These are phyloP conservation scores for Chaetomium sp. DNA, from an alignment of 2,329 filamentous ascomycete genomes.

Conservation along the genomic window DNA sequence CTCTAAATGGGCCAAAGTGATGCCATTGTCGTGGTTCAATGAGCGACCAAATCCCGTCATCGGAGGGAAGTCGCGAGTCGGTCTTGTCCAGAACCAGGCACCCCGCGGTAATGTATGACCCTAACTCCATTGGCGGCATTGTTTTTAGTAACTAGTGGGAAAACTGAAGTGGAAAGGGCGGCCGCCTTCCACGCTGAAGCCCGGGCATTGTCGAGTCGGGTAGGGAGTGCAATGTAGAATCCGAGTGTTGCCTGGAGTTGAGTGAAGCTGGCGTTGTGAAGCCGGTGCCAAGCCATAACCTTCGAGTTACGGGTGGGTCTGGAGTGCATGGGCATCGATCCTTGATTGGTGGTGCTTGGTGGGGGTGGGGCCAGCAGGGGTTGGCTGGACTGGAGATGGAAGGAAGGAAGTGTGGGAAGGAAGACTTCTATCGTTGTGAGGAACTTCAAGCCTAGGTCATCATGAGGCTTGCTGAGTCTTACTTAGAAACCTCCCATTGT, in stretches of 20 bases:
- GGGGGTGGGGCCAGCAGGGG: neutral
- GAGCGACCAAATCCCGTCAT: slow-evolving; percentile 8
- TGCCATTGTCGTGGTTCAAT: slow-evolving; percentile 8
- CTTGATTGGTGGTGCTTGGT: neutral
- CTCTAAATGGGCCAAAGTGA: neutral
- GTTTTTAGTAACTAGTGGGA: slow-evolving; percentile 1
- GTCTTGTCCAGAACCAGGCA: slow-evolving; percentile 26
- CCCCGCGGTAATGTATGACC: slow-evolving; percentile 27
- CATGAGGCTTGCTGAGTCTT: no score
- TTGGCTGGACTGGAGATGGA: neutral
- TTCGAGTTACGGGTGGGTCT: neutral
- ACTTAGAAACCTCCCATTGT: no score
- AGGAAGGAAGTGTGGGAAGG: no score
- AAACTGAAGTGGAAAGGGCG: neutral
- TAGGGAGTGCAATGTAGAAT: neutral
- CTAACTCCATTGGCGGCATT: slow-evolving; percentile 10
- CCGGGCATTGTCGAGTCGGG: neutral
- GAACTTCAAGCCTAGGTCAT: no score
- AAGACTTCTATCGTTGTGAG: no score
- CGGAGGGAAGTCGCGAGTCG: slow-evolving; percentile 3
- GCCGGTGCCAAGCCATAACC: slow-evolving; percentile 14
- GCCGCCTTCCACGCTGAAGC: no score
- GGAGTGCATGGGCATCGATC: neutral
- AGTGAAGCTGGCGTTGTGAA: neutral
- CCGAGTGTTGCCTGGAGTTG: slow-evolving; percentile 14